Evolutionary conservation across 768 basidiomycete genomes (phyloP).

Genomic region (Rhodotorula diobovata): DNA sequence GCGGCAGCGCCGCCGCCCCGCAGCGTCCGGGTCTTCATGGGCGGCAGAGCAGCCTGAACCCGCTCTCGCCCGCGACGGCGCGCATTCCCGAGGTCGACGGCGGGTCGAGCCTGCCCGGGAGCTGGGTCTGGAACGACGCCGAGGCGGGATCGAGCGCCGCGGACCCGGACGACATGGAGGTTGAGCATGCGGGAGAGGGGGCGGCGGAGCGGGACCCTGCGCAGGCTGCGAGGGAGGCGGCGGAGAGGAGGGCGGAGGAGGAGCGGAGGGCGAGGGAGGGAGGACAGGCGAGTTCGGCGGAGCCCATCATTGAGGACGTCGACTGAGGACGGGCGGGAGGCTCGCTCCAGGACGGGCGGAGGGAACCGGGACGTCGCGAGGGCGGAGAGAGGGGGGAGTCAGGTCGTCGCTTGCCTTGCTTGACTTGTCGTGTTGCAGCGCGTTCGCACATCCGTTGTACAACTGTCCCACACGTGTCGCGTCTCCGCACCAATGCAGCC

Average conservation of each 20-base stretch:
- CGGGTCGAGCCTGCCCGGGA: conserved; percentile 25
- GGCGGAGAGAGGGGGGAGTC: neutral
- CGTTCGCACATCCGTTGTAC: too few species aligned
- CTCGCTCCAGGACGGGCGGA: too few species aligned
- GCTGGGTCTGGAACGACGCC: conserved; percentile 7
- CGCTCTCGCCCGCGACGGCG: conserved; percentile 11
- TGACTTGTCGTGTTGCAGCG: too few species aligned
- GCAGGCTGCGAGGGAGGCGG: conserved; percentile 9
- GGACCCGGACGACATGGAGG: neutral
- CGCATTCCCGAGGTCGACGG: conserved; percentile 15
- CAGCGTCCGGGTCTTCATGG: neutral
- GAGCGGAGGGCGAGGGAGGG: neutral
- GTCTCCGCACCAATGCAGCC: too few species aligned
- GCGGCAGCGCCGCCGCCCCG: neutral
- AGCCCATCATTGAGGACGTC: conserved; percentile 26
- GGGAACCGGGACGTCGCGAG: neutral
- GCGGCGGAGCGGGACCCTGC: neutral
- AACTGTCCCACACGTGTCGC: too few species aligned
- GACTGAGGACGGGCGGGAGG: neutral
- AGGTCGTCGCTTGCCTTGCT: too few species aligned
- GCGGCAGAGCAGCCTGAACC: neutral
- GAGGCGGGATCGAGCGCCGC: neutral
- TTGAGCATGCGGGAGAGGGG: neutral
- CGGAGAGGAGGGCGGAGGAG: conserved; percentile 7
- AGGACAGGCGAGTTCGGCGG: neutral